Base-by-base conservation (phyloP, 768 basidiomycete genomes). In the Arthromyces matolae region DNA sequence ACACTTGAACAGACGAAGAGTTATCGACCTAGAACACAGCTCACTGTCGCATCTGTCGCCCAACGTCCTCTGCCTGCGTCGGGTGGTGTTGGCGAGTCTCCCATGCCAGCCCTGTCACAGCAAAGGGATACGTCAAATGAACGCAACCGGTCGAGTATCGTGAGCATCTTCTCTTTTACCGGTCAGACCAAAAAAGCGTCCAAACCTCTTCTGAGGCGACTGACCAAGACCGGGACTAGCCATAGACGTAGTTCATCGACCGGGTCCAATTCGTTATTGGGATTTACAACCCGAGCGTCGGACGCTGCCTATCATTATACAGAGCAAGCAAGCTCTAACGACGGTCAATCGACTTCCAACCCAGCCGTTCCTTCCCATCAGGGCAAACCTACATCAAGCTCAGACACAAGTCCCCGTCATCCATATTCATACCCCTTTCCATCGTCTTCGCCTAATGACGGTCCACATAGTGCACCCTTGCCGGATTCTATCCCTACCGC, bases 11-110 rank as follows among this genome's bases (percentile, higher is more conserved):
- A n/a, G n/a, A n/a, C n/a, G n/a, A n/a, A n/a, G n/a, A n/a, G n/a
- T n/a, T n/a, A n/a, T n/a, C n/a, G n/a, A n/a, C n/a, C n/a, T n/a
- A n/a, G n/a, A n/a, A n/a, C n/a, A n/a, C n/a, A n/a, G n/a, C n/a
- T n/a, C n/a, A n/a, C n/a, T n/a, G n/a, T n/a, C n/a, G n/a, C n/a
- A n/a, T n/a, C n/a, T n/a, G 60, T 36, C 64, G 58, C 28, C 67
- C 68, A 12, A 57, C 67, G 5, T 65, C 73, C 74, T n/a, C 55
- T 71, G 70, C 49, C 61, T 54, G 60, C 69, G 28, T 61, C 71
- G 4, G 83, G 81, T 24, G 85, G 81, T 20, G 75, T 89, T 18
- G 86, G 86, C 23, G 82, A 84, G 51, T 78, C 83, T 0, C 88
- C 87, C 4, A 64, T 45, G 24, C 43, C 64, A 39, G 78, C 67